Evolutionary conservation across 805 yeast genomes (phyloP).

Genomic region (Kuraishia hungarica): DNA sequence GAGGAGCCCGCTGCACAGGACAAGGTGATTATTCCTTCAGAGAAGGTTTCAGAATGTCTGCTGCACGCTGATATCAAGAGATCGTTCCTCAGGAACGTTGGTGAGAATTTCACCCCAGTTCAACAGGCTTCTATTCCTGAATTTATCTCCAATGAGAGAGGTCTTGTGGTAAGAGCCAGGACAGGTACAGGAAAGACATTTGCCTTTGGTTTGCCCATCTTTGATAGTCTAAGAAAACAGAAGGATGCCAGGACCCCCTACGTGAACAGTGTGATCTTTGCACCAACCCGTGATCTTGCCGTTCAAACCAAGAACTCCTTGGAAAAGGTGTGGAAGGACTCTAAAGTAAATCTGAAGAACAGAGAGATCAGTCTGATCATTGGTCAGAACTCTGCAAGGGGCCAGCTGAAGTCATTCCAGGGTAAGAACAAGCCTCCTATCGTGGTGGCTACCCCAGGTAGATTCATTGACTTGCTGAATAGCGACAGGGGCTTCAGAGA

Average conservation of each 20-base stretch:
- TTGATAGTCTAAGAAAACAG: constrained; percentile 37
- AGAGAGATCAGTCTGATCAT: constrained; percentile 45
- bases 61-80: constrained; percentile 16
- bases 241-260: constrained; percentile 20
- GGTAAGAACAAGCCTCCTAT: constrained; percentile 39
- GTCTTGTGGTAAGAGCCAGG: constrained; percentile 81
- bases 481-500: constrained; percentile 33
- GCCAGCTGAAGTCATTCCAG: constrained; percentile 24
- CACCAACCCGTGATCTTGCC: constrained; percentile 91
- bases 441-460: constrained; percentile 85
- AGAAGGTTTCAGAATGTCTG: not conserved
- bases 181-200: constrained; percentile 95
- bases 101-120: constrained; percentile 53
- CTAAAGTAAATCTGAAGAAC: constrained; percentile 3
- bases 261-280: constrained; percentile 60
- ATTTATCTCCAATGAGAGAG: constrained; percentile 38
- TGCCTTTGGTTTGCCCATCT: constrained; percentile 77
- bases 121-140: constrained; percentile 58
- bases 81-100: constrained; percentile 28
- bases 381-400: constrained; percentile 50
- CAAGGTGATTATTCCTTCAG: not conserved
- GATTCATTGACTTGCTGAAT: constrained; percentile 55
- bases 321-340: constrained; percentile 29
- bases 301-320: constrained; percentile 68
- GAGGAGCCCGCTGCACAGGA: not conserved